Base-by-base conservation (phyloP, 2,329 filamentous ascomycete species). In the Calonectria ilicicola region DNA sequence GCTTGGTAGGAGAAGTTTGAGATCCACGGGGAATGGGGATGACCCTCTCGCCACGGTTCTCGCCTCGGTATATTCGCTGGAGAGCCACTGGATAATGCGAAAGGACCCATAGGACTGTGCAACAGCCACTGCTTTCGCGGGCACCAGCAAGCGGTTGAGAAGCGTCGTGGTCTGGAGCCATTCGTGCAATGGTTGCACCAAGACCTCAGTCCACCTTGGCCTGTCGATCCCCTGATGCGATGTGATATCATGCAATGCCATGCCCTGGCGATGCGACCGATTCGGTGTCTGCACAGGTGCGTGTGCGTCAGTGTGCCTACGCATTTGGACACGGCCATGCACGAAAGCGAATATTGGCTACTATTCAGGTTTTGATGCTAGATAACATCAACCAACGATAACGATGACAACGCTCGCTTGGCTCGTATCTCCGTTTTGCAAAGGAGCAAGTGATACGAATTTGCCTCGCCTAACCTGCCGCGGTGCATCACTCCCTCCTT, bases 241-340 rank as follows among this genome's bases (percentile, higher is more conserved):
- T 76, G 69, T 62, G 70, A 70, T 65, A 67, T 76, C 75, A 76
- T 78, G 75, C 67, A 74, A 70, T 67, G 72, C 67, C 66, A 68
- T 69, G 66, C 27, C 64, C 56, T 38, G 53, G 56, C 38, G 23
- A 64, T 56, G 27, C 38, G 26, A 58, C 44, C 56, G 42, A 64
- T 65, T 71, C 46, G n/a, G 64, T 27, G 64, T 35, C 53, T 44
- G 64, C 53, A 64, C 69, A 67, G 38, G 21, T 63, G 66, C 38
- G 53, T 71, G 53, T 71, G 29, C 56, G 64, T 63, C 64, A 64
- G 69, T 53, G 63, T 64, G 46, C 56, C 21, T 46, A 53, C 38
- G 56, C 35, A n/a, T 66, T 15, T 65, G 21, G 42, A 27, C 32
- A 27, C 67, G 51, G 46, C n/a, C 60, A 26, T 58, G 40, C 49